These are phyloP conservation scores for Trichoderma aggressivum DNA, from an alignment of 2,329 filamentous ascomycete species.

Conservation along the genomic window DNA sequence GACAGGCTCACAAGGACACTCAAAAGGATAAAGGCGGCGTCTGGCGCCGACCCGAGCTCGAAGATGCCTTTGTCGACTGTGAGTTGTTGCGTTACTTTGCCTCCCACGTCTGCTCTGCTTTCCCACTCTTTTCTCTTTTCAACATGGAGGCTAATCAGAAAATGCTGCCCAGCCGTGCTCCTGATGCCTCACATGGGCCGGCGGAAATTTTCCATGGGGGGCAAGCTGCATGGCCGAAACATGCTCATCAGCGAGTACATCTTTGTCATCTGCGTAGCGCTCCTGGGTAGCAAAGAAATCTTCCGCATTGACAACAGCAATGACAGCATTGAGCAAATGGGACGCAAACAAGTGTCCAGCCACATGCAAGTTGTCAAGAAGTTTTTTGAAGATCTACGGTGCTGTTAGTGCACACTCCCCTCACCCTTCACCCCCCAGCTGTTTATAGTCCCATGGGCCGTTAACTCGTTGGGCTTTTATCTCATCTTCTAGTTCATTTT, in stretches of 20 bases:
- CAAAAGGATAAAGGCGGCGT: slow-evolving; percentile 59
- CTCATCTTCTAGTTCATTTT: slow-evolving; percentile 55
- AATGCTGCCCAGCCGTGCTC: slow-evolving; percentile 50
- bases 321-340: slow-evolving; percentile 45
- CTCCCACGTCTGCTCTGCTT: neutral
- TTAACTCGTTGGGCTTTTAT: neutral
- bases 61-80: slow-evolving; percentile 67
- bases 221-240: slow-evolving; percentile 63
- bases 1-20: slow-evolving; percentile 61
- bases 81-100: slow-evolving; percentile 30
- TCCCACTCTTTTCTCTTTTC: neutral
- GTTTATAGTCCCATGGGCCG: slow-evolving; percentile 11
- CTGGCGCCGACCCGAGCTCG: slow-evolving; percentile 51
- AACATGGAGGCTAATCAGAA: slow-evolving; percentile 23
- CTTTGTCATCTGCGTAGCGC: slow-evolving; percentile 41
- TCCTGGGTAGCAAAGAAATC: slow-evolving; percentile 42
- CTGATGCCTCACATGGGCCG: slow-evolving; percentile 64
- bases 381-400: slow-evolving; percentile 60
- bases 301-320: slow-evolving; percentile 44
- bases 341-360: slow-evolving; percentile 65
- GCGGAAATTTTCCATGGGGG: slow-evolving; percentile 62
- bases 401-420: slow-evolving; percentile 48
- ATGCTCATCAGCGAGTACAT: slow-evolving; percentile 69
- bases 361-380: slow-evolving; percentile 69
- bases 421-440: neutral